Base-by-base conservation (phyloP, 129 eudicot species). In the Pulicaria dysenterica region DNA sequence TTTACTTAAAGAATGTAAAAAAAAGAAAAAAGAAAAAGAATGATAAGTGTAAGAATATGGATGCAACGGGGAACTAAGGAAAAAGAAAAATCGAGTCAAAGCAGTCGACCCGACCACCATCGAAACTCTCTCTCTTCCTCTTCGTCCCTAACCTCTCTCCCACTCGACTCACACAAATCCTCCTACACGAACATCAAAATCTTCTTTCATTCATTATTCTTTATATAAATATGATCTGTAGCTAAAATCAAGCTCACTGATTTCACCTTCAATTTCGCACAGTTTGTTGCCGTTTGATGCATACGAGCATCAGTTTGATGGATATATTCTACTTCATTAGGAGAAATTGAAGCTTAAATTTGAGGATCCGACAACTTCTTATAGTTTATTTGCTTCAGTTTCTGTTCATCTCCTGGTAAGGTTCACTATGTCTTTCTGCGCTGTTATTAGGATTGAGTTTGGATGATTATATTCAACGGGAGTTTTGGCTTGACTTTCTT, bases 121-220 rank as follows among this genome's bases (percentile, higher is more conserved):
- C 54, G 61, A 41, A 70, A 54, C 74, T 70, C 64, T 9, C 40
- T 55, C 75, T 55, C 31, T 71, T 13, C 36, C 16, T 72, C 69
- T 72, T 59, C 77, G 47, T 72, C 77, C 76, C 77, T 72, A 58
- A 72, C 80, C 60, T 58, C 79, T 36, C 67, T 16, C 15, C 66
- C 51, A 76, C 69, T 76, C 61, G 7, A 76, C 39, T 64, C 24
- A 53, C 69, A 58, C 67, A 67, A 38, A 66, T 34, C 6, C 67
- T 31, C 65, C 16, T 14, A 55, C 39, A 55, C 54, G 47, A 7
- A 41, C 65, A 57, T 66, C 74, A 58, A 19, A 24, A 1, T 36
- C 48, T 2, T 19, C n/a, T 48, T 19, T 34, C 19, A 51, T 50
- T 31, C 64, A 41, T 75, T 34, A 46, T 53, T 54, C 42, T 42